Percentiles rank a stretch among this genome's conserved stretches.
phyloP scores from a whole-genome alignment of 495 filamentous ascomycete genomes.

The Pseudoneurospora amorphoporcata region DNA sequence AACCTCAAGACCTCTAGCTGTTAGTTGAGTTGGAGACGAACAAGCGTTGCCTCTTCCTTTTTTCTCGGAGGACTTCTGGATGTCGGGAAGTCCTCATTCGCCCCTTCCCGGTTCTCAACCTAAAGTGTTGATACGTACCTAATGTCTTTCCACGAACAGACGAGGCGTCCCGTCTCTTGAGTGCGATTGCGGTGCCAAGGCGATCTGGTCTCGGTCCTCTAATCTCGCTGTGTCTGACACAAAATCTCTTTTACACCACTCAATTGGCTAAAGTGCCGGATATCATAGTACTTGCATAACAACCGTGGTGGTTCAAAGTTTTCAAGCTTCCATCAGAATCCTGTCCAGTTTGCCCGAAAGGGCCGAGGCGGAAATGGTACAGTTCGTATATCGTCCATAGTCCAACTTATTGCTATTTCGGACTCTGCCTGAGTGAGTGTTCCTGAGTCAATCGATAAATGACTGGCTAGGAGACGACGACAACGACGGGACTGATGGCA shows the following conservation, averaged over 20 bases:
- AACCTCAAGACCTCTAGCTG: not conserved
- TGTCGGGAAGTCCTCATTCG: not conserved
- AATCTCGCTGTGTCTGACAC: not conserved
- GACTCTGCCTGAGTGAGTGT: not conserved
- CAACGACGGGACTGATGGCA: not conserved
- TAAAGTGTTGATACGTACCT: not conserved
- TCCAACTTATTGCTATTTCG: not conserved
- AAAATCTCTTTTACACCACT: not conserved
- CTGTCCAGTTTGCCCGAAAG: not conserved
- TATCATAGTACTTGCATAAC: not conserved
- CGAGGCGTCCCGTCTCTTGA: not conserved
- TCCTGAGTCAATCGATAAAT: not conserved
- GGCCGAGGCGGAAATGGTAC: not conserved
- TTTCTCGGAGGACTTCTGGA: not conserved
- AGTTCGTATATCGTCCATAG: not conserved
- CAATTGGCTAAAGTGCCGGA: not conserved
- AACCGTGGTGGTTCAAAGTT: not conserved
- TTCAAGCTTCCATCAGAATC: not conserved
- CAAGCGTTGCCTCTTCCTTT: not conserved
- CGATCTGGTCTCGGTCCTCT: not conserved
- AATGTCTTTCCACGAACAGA: not conserved
- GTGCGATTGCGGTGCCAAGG: not conserved
- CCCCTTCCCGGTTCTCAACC: not conserved
- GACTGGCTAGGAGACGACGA: not conserved
- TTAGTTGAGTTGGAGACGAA: not conserved